phyloP scores from a whole-genome alignment of 257 asterid genomes.

The Nyctanthes arbortristis region DNA sequence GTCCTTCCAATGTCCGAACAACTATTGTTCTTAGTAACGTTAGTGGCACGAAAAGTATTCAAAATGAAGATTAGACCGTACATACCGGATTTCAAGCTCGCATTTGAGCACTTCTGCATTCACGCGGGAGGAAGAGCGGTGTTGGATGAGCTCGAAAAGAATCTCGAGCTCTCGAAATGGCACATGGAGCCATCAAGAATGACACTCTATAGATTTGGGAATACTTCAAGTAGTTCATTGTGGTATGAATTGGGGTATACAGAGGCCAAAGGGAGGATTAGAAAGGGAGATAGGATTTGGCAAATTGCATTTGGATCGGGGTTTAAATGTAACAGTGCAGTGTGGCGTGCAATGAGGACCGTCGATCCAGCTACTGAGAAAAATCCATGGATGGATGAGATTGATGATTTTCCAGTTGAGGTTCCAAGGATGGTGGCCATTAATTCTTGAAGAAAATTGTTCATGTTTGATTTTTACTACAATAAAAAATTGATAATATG shows the following conservation, averaged over 20 bases:
- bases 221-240: constrained; percentile 52
- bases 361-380: constrained; percentile 47
- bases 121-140: constrained; percentile 60
- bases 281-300: constrained; percentile 50
- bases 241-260: constrained; percentile 56
- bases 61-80: constrained; percentile 48
- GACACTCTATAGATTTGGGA: constrained; percentile 55
- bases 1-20: constrained; percentile 74
- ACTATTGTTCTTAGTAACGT: constrained; percentile 43
- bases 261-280: constrained; percentile 54
- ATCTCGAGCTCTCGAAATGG: constrained; percentile 43
- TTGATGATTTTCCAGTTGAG: constrained; percentile 47
- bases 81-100: constrained; percentile 52
- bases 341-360: constrained; percentile 49
- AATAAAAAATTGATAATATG: neutral
- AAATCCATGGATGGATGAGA: constrained; percentile 61
- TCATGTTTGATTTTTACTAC: neutral
- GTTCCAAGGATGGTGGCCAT: constrained; percentile 33
- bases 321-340: constrained; percentile 55
- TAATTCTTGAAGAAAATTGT: constrained; percentile 7
- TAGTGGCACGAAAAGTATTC: constrained; percentile 48
- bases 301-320: constrained; percentile 64
- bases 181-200: constrained; percentile 65
- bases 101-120: constrained; percentile 55
- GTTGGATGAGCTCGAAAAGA: constrained; percentile 48